Evolutionary conservation across 192 early-diverging fungal species (phyloP).

Genomic region (Piromyces sp.): DNA sequence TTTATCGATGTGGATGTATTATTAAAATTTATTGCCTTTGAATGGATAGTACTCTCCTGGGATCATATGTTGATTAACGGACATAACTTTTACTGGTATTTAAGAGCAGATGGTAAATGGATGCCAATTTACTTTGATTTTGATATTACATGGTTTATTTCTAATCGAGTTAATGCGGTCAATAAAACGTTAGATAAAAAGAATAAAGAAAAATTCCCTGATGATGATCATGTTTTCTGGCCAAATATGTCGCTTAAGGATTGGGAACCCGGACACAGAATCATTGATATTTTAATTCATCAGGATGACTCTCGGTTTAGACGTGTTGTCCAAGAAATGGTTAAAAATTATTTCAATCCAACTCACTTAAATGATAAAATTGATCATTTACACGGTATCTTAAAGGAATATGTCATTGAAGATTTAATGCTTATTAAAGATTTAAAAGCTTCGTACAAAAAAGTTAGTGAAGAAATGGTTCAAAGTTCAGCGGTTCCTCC

Average conservation of each 20-base stretch:
- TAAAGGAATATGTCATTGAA: not conserved
- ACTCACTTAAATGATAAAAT: not conserved
- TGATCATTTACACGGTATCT: not conserved
- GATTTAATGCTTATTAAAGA: not conserved
- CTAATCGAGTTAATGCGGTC: not conserved
- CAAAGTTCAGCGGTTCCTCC: no score
- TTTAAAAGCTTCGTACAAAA: not conserved
- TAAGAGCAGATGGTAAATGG: not conserved
- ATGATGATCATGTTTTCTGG: not conserved
- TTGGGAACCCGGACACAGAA: not conserved
- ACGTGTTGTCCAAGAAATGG: not conserved
- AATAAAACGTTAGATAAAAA: not conserved
- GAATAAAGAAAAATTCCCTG: not conserved
- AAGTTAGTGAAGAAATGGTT: no score
- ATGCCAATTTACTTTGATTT: not conserved
- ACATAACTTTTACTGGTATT: not conserved
- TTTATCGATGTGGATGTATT: not conserved
- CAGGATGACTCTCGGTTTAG: not conserved
- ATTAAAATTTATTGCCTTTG: not conserved
- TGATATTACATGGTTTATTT: not conserved
- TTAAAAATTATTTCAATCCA: not conserved
- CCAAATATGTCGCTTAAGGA: not conserved
- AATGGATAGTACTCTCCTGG: not conserved
- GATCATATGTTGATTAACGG: not conserved
- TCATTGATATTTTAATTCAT: not conserved